phyloP scores from a whole-genome alignment of 2,329 filamentous ascomycete species.

The Colletotrichum filicis region DNA sequence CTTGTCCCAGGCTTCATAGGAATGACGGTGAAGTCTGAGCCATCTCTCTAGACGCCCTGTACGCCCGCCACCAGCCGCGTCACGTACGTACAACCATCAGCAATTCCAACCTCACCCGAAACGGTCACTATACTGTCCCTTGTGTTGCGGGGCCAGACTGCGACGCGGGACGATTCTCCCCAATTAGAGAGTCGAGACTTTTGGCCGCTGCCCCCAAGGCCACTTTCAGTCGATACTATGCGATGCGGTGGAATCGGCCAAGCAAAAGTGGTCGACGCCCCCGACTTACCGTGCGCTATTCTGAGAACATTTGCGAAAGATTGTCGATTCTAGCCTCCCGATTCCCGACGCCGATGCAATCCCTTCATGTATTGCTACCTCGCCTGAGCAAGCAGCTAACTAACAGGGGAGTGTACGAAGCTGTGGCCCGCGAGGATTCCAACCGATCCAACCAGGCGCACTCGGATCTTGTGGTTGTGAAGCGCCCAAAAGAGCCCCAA shows the following conservation, averaged over 20 bases:
- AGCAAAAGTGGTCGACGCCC: not conserved
- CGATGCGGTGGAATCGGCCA: not conserved
- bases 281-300: not conserved
- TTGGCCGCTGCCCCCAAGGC: not conserved
- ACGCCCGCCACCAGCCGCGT: not conserved
- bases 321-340: not conserved
- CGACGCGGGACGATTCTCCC: not conserved
- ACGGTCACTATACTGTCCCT: not conserved
- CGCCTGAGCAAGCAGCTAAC: not conserved
- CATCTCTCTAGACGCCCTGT: not conserved
- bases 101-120: not conserved
- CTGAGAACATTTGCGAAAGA: slow-evolving; percentile 31
- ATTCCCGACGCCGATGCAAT: not conserved
- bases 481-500: slow-evolving; percentile 17
- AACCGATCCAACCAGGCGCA: not conserved
- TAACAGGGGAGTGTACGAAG: not conserved
- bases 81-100: not conserved
- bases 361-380: not conserved
- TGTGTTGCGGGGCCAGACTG: not conserved
- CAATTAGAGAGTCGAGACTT: not conserved
- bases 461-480: not conserved
- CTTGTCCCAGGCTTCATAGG: not conserved
- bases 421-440: not conserved
- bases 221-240: not conserved
- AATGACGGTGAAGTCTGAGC: not conserved